Evolutionary conservation across 2,329 filamentous ascomycete species (phyloP).

Genomic region (Diaporthe amygdali): DNA sequence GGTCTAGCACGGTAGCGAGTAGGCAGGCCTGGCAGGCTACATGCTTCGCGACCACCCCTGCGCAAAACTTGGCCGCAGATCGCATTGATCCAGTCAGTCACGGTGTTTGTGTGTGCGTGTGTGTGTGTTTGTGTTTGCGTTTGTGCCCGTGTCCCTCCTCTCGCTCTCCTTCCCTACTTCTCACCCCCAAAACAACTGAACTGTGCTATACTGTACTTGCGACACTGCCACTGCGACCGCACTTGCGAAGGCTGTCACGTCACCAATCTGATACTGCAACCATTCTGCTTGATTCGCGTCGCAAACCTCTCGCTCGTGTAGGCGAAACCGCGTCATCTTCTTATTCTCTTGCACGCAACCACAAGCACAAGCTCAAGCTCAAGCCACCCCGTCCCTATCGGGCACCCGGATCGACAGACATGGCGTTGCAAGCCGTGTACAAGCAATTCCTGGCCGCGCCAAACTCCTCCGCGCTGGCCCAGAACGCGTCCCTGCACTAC

Average conservation of each 20-base stretch:
- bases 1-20: neutral
- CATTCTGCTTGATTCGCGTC: constrained; percentile 5
- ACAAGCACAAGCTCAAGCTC: neutral
- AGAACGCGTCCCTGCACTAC: constrained; percentile 79
- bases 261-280: constrained; percentile 15
- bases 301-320: neutral
- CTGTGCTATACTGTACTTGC: constrained; percentile 7
- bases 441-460: constrained; percentile 75
- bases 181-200: neutral
- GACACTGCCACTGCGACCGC: constrained; percentile 11
- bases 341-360: neutral
- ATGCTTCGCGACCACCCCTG: neutral
- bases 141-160: neutral
- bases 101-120: neutral
- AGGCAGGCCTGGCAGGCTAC: too few relatives aligned
- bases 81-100: constrained; percentile 5
- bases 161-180: neutral
- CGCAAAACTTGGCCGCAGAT: constrained; percentile 8
- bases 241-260: constrained; percentile 2
- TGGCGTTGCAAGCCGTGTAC: constrained; percentile 64
- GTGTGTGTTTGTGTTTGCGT: neutral
- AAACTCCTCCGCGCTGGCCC: constrained; percentile 65
- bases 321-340: neutral
- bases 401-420: constrained; percentile 33
- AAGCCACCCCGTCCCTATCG: neutral